Conservation (phyloP, 441 rosid species). For the Omphalea diandra region DNA sequence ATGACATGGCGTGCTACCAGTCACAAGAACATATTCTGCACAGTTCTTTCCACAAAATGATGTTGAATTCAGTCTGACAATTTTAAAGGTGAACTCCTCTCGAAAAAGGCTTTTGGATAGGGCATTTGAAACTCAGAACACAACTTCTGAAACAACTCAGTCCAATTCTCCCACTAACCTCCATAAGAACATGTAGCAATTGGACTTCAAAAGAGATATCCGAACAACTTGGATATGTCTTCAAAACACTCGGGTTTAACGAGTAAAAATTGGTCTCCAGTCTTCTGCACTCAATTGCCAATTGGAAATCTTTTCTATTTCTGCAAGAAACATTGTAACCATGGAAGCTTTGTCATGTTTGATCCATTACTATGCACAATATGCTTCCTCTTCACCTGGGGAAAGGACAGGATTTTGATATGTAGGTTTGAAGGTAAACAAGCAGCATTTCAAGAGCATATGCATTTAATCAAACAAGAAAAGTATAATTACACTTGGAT, state of each 20-base stretch:
- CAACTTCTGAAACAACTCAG: not conserved
- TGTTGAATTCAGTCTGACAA: not conserved
- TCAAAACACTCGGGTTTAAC: not conserved
- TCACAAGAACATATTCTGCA: not conserved
- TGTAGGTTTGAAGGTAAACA: not conserved
- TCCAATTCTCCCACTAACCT: conserved; percentile 4
- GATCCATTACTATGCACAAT: not conserved
- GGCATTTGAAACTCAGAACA: not conserved
- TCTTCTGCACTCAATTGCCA: not conserved
- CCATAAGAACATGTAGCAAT: not conserved
- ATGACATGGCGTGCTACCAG: not conserved
- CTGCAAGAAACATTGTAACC: conserved; percentile 1
- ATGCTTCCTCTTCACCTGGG: not conserved
- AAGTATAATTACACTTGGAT: not conserved
- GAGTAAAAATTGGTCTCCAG: conserved; percentile 6
- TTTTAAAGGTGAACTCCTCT: not conserved
- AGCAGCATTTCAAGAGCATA: not conserved
- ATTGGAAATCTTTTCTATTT: not conserved
- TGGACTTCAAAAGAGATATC: not conserved
- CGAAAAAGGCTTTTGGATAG: not conserved
- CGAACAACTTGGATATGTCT: not conserved
- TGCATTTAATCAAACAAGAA: not conserved
- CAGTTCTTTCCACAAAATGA: not conserved
- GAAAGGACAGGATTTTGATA: not conserved
- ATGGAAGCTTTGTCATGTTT: not conserved